Evolutionary conservation across 768 basidiomycete genomes (phyloP), one percentile per base, ranked within the genome.

Genomic region (Phanerodontia chrysosporium): DNA sequence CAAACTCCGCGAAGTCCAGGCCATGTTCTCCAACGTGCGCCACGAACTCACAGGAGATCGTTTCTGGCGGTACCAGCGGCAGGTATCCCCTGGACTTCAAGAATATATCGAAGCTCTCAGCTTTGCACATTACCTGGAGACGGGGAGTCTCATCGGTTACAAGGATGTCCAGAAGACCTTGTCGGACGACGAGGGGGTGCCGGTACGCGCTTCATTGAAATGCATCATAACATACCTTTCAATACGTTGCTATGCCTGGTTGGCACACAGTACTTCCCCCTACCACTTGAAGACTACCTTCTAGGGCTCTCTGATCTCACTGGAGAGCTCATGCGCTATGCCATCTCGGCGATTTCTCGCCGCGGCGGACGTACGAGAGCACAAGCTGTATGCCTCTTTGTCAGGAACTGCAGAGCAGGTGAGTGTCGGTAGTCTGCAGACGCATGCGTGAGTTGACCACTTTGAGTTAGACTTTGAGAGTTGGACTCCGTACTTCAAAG

Each of bases 81-180:
- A 87, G 62, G 75, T 92, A 57, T 90, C 89, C 6, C 84, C 88
- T 1, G 86, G 95, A 3, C 73, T 98, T 28, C 95, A 98, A 72
- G 97, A 98, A 74, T 98, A 94, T 73, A 92, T 98, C 62, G 97
- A 98, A 72, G 95, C 91, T 1, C 75, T 94, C 58, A 89, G 92
- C 66, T 95, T 98, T 69, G 81, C 90, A 0, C 83, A 95, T 71
- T 98, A 90, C 69, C 80, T 96, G 51, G 83, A 90, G 58, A 76
- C 86, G 63, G 79, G 81, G 30, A 71, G 79, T 2, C 75, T 97
- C 57, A 82, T 97, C 56, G 78, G 86, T 3, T 89, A 82, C 63
- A 69, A 76, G 24, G 79, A 87, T 63, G 88, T 91, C 18, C 89
- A 93, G 67, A 64, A 74, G 14, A 77, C 84, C 0, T 73, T 97